A percentile compares a stretch with the other conserved stretches of the same genome.
Evolutionary conservation across 1,139 yeast species (phyloP).

Genomic region (Torulaspora pretoriensis): DNA sequence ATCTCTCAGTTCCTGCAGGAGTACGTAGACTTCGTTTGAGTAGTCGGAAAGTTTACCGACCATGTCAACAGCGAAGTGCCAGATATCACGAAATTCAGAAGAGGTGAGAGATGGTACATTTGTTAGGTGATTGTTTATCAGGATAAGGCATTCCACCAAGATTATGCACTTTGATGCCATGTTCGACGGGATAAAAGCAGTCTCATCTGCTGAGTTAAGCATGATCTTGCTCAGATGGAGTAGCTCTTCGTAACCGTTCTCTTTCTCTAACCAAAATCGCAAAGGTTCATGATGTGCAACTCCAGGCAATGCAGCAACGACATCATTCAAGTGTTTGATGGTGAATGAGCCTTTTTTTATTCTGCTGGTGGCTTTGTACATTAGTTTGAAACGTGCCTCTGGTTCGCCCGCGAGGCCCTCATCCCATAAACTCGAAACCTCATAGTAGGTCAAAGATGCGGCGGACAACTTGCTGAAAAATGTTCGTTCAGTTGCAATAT

Average conservation of each 20-base stretch:
- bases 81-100: conserved; percentile 17
- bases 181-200: conserved; percentile 25
- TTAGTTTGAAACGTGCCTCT: conserved; percentile 14
- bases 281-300: conserved; percentile 15
- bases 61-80: conserved; percentile 22
- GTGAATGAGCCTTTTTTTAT: conserved; percentile 30
- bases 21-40: conserved; percentile 25
- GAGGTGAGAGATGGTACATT: conserved; percentile 11
- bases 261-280: conserved; percentile 23
- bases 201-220: conserved; percentile 28
- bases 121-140: conserved; percentile 12
- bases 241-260: conserved; percentile 24
- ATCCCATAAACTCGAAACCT: conserved; percentile 16
- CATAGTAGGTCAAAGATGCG: conserved; percentile 20
- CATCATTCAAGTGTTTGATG: conserved; percentile 26
- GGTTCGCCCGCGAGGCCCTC: conserved; percentile 7
- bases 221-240: conserved; percentile 20
- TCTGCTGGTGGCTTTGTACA: conserved; percentile 23
- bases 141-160: conserved; percentile 24
- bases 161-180: conserved; percentile 29
- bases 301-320: conserved; percentile 23
- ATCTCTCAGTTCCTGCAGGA: conserved; percentile 27
- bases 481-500: background rate
- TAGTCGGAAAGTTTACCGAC: conserved; percentile 23
- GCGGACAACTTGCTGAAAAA: conserved; percentile 9